phyloP scores from a whole-genome alignment of 306 rosid species.

The Quercus robur region DNA sequence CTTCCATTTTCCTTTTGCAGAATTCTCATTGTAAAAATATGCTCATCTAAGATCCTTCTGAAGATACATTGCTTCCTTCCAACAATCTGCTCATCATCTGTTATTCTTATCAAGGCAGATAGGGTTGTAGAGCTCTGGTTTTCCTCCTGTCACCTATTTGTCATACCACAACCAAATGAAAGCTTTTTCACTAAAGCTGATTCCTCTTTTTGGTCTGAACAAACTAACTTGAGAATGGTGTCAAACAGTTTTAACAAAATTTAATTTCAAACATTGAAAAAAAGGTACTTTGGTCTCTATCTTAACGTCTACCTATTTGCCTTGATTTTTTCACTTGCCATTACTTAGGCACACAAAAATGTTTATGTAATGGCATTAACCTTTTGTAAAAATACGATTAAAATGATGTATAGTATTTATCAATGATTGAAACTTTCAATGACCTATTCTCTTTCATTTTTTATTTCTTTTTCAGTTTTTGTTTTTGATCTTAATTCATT shows the following conservation, averaged over 20 bases:
- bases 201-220: not conserved
- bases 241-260: not conserved
- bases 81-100: not conserved
- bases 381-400: not conserved
- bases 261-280: not conserved
- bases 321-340: too few relatives aligned
- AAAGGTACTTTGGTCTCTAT: not conserved
- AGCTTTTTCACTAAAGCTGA: not conserved
- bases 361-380: not conserved
- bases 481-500: not conserved
- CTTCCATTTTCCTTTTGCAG: constrained; percentile 18
- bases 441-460: not conserved
- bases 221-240: not conserved
- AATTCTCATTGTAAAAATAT: constrained; percentile 8
- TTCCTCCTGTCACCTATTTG: not conserved
- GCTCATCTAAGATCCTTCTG: not conserved
- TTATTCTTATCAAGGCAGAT: not conserved
- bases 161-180: constrained; percentile 3
- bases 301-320: not conserved
- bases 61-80: constrained; percentile 1
- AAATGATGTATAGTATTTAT: not conserved
- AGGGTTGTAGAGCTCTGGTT: constrained; percentile 17
- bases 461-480: not conserved
- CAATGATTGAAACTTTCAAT: not conserved
- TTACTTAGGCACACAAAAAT: not conserved